Base-by-base conservation (phyloP, 768 basidiomycete species). In the Leccinum uliginosum region DNA sequence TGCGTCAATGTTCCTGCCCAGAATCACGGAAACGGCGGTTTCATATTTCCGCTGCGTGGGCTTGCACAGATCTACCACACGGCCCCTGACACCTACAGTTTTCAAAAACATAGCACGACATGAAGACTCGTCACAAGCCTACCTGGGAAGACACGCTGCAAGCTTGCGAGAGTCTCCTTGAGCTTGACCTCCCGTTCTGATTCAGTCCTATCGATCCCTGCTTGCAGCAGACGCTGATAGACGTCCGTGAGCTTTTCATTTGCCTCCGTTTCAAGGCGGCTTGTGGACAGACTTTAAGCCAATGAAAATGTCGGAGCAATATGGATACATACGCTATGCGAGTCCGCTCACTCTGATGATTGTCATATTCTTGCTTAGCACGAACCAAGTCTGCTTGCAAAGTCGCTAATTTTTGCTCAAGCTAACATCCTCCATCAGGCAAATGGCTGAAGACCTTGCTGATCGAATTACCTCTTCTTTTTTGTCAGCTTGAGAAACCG, bases 1-100 rank as follows among this genome's bases (percentile, higher is more conserved):
- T 1, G 94, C 91, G 65, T 98, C 97, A 55, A 94, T 89, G 67
- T 98, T 94, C 52, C 96, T 82, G 0, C 97, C 97, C 2, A 99
- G 81, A 23, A 98, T 85, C 30, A 94, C 92, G 1, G 90, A 86
- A 12, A 99, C 91, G 0, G 97, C 93, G 0, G 83, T 83, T 68
- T 97, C 91, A 67, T 96, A 98, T 72, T 96, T 96, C 54, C 89
- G 81, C 53, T 88, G 86, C 2, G 90, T 91, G 6, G 97, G 96
- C 68, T 96, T 93, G 76, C 96, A 98, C 7, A 98, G 78, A 69
- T 98, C 97, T 26, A 93, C 81, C 3, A 98, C 84, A 17, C 97
- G 85, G 1, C 97, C 97, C 15, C 92, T 85, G 4, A 98, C 95
- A 63, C 94, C 93, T 91, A 52, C 0, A 23, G 50, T 40, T 23